Conservation (phyloP, 1,139 yeast genomes). For the Wickerhamomyces sp. region DNA sequence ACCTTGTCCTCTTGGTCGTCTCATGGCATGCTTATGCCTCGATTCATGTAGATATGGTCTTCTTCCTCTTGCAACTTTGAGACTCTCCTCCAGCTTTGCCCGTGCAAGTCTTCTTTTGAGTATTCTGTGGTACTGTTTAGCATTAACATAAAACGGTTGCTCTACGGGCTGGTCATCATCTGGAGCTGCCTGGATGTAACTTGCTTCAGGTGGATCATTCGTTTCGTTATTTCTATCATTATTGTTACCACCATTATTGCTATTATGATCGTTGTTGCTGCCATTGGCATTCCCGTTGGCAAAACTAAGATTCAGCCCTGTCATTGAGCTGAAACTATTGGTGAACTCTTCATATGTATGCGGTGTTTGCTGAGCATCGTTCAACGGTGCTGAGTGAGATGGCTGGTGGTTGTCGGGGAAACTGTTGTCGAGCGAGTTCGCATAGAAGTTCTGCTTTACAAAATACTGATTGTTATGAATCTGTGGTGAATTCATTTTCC, state of each 20-base stretch:
- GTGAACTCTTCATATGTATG: slow-evolving; percentile 18
- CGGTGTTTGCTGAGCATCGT: slow-evolving; percentile 3
- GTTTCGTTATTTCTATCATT: not conserved
- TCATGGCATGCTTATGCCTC: slow-evolving; percentile 98
- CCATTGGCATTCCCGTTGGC: slow-evolving; percentile 1
- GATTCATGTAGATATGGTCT: slow-evolving; percentile 96
- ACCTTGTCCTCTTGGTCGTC: slow-evolving; percentile 98
- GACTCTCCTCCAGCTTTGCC: slow-evolving; percentile 84
- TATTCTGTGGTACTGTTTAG: slow-evolving; percentile 94
- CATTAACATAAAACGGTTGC: slow-evolving; percentile 96
- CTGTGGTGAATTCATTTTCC: slow-evolving; percentile 18
- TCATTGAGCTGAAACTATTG: slow-evolving; percentile 17
- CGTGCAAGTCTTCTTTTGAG: slow-evolving; percentile 89
- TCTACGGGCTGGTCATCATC: slow-evolving; percentile 34
- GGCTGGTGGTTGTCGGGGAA: slow-evolving; percentile 12
- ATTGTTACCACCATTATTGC: not conserved
- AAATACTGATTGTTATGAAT: slow-evolving; percentile 16
- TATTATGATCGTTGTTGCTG: not conserved
- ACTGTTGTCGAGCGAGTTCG: slow-evolving; percentile 14
- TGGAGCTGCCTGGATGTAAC: not conserved
- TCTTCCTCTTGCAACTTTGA: slow-evolving; percentile 85
- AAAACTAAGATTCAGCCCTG: slow-evolving; percentile 17
- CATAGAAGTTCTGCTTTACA: slow-evolving; percentile 17
- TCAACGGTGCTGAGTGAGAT: slow-evolving; percentile 3
- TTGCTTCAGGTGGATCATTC: not conserved